Percentiles rank a stretch among this genome's conserved stretches.
These are phyloP conservation scores for Echinochloa phyllopogon DNA, from an alignment of 176 grass and related monocot genomes.

Conservation along the genomic window DNA sequence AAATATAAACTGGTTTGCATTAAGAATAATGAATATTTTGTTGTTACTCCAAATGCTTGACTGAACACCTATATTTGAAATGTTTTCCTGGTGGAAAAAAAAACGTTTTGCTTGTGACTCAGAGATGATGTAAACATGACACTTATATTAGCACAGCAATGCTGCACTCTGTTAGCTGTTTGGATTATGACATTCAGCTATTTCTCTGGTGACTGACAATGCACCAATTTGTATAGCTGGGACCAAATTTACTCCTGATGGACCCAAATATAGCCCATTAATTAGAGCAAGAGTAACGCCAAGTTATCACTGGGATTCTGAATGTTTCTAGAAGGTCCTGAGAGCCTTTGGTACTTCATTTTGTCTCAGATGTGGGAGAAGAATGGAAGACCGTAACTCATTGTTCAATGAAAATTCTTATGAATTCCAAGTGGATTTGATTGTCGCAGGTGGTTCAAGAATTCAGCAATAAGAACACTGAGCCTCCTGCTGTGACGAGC, in stretches of 20 bases:
- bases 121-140: background rate
- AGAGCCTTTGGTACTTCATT: constrained; percentile 2
- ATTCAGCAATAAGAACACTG: constrained; percentile 58
- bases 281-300: constrained; percentile 8
- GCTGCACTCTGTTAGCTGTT: constrained; percentile 36
- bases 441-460: constrained; percentile 70
- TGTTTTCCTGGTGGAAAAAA: background rate
- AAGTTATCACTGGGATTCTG: constrained; percentile 17
- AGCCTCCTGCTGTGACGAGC: background rate
- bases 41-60: background rate
- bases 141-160: constrained; percentile 33
- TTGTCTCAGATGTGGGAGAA: background rate
- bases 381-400: background rate
- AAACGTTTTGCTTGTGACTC: background rate
- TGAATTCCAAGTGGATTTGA: constrained; percentile 19
- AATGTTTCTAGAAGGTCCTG: background rate
- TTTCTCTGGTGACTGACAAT: background rate
- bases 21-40: constrained; percentile 8
- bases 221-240: constrained; percentile 28
- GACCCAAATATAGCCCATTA: constrained; percentile 24
- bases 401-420: background rate
- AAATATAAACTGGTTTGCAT: background rate
- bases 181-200: constrained; percentile 26
- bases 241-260: constrained; percentile 6
- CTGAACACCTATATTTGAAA: background rate